These are phyloP conservation scores for Erodium moschatum DNA, from an alignment of 441 rosid genomes.

Conservation along the genomic window DNA sequence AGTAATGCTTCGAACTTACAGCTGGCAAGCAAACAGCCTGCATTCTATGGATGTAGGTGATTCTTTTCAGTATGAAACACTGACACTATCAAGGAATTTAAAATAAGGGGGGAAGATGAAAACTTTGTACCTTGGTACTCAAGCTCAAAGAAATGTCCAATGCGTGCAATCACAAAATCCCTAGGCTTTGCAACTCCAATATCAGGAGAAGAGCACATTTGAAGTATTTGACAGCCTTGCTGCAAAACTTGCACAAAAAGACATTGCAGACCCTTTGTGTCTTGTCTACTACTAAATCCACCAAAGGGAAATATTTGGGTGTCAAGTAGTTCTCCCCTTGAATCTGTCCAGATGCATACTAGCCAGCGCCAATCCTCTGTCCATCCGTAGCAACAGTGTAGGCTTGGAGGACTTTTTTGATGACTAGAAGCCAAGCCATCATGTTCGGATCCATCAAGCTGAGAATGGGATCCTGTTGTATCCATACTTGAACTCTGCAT, in stretches of 20 bases:
- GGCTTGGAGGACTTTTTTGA: slow-evolving; percentile 67
- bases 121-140: slow-evolving; percentile 70
- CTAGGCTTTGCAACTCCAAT: slow-evolving; percentile 71
- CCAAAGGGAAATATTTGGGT: slow-evolving; percentile 95
- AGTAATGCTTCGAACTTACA: neutral
- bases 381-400: slow-evolving; percentile 99
- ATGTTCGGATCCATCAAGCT: slow-evolving; percentile 57
- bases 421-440: slow-evolving; percentile 43
- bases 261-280: slow-evolving; percentile 96
- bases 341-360: slow-evolving; percentile 97
- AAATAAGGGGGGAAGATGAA: neutral
- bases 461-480: slow-evolving; percentile 54
- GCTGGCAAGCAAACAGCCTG: neutral
- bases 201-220: slow-evolving; percentile 76
- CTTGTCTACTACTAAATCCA: slow-evolving; percentile 99
- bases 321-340: slow-evolving; percentile 97
- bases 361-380: slow-evolving; percentile 99
- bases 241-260: slow-evolving; percentile 95
- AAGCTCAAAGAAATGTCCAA: slow-evolving; percentile 92
- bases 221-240: slow-evolving; percentile 98
- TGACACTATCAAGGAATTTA: slow-evolving; percentile 7
- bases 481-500: slow-evolving; percentile 46
- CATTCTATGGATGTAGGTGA: neutral
- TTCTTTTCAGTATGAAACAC: slow-evolving; percentile 10
- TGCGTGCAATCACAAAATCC: slow-evolving; percentile 84